Conservation (phyloP, 139 green algal species). For the Mychonastes homosphaera region DNA sequence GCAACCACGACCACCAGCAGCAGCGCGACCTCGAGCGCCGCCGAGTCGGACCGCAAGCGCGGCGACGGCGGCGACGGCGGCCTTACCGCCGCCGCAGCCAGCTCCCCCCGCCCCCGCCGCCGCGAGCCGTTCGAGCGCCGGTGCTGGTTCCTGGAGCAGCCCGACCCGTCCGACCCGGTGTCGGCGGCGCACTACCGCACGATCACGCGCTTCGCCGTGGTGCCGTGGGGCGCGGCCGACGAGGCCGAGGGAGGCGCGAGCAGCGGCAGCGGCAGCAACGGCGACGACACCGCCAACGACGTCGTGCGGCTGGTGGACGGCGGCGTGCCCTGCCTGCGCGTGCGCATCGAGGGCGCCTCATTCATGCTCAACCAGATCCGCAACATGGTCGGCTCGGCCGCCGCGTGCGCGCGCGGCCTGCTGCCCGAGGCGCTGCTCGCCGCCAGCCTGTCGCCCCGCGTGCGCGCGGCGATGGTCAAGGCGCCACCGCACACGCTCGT, state of each 20-base stretch:
- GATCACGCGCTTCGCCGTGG: constrained; percentile 24
- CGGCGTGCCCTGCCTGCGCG: constrained; percentile 35
- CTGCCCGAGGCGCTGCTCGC: constrained; percentile 50
- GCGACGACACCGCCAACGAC: constrained; percentile 18
- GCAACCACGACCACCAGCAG: too few species aligned
- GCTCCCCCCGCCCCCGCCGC: constrained; percentile 5
- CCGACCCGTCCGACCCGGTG: constrained; percentile 24
- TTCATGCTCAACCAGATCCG: constrained; percentile 78
- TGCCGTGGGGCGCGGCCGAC: not conserved
- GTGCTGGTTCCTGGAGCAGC: constrained; percentile 9
- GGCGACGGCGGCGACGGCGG: not conserved
- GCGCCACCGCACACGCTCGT: constrained; percentile 67
- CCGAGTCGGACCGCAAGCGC: not conserved
- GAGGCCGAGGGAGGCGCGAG: not conserved
- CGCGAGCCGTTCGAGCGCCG: constrained; percentile 14
- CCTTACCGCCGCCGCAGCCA: not conserved
- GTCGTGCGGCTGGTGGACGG: constrained; percentile 29
- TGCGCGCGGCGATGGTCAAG: too few species aligned
- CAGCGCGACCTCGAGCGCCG: not conserved
- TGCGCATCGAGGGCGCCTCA: constrained; percentile 38
- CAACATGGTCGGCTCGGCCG: constrained; percentile 64
- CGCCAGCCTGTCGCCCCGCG: constrained; percentile 48
- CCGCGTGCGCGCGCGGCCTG: constrained; percentile 42
- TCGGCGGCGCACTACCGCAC: constrained; percentile 30
- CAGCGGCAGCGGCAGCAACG: not conserved